Evolutionary conservation across 306 rosid species (phyloP).

Genomic region (Rubus idaeus): DNA sequence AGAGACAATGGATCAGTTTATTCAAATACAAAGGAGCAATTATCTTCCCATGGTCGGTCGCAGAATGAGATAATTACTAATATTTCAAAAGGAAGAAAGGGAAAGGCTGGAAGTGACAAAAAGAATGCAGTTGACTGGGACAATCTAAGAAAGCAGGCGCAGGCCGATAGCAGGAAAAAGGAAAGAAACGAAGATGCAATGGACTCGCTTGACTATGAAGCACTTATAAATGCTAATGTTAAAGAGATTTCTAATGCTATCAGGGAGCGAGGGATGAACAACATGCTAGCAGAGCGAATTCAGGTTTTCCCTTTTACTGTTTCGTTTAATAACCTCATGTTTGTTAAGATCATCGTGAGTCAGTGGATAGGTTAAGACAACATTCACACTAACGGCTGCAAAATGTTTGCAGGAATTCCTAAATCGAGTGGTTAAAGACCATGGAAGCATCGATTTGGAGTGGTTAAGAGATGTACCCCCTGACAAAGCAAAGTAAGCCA

Average conservation of each 20-base stretch:
- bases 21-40: slow-evolving; percentile 35
- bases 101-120: slow-evolving; percentile 41
- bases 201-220: slow-evolving; percentile 91
- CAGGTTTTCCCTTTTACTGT: slow-evolving; percentile 38
- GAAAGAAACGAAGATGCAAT: slow-evolving; percentile 54
- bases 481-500: slow-evolving; percentile 74
- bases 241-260: slow-evolving; percentile 62
- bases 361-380: background rate
- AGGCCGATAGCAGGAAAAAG: slow-evolving; percentile 34
- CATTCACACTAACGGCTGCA: slow-evolving; percentile 2
- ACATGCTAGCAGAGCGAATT: slow-evolving; percentile 91
- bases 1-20: slow-evolving; percentile 31
- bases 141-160: slow-evolving; percentile 61
- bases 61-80: slow-evolving; percentile 32
- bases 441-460: slow-evolving; percentile 86
- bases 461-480: slow-evolving; percentile 95
- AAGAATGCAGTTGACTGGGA: slow-evolving; percentile 65
- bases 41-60: slow-evolving; percentile 29
- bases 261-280: slow-evolving; percentile 85
- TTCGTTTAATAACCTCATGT: slow-evolving; percentile 7
- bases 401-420: slow-evolving; percentile 68
- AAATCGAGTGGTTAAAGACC: slow-evolving; percentile 73
- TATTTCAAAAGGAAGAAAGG: slow-evolving; percentile 50
- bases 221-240: slow-evolving; percentile 62
- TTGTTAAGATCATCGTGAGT: background rate